Evolutionary conservation across 1,284 basidiomycete genomes (phyloP).

Genomic region (Rhodotorula mucilaginosa): DNA sequence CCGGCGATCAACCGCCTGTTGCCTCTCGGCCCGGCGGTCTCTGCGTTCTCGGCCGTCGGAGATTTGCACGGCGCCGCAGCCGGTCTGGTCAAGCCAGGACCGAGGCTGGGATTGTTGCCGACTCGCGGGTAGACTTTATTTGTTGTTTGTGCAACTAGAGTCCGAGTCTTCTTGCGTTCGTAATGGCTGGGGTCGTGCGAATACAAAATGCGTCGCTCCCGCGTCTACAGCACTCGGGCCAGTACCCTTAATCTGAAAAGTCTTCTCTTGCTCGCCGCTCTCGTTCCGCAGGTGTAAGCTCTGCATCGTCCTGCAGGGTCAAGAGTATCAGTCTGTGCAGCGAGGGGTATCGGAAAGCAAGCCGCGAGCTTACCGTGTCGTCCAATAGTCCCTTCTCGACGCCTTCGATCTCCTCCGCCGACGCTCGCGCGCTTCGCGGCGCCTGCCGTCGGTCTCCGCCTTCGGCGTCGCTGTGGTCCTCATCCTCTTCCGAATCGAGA

Average conservation of each 20-base stretch:
- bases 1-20: slow-evolving; percentile 6
- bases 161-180: background rate
- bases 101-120: slow-evolving; percentile 31
- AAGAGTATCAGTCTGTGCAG: background rate
- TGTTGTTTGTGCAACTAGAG: background rate
- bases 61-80: slow-evolving; percentile 11
- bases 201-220: background rate
- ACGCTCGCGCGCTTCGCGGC: background rate
- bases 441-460: background rate
- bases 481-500: slow-evolving; percentile 47
- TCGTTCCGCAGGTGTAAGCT: slow-evolving; percentile 6
- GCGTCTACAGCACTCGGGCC: background rate
- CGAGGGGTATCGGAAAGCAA: background rate
- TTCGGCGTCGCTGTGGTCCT: slow-evolving; percentile 21
- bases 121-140: slow-evolving; percentile 7
- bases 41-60: background rate
- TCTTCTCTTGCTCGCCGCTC: slow-evolving; percentile 22
- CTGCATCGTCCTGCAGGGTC: slow-evolving; percentile 24
- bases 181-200: background rate
- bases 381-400: slow-evolving; percentile 11
- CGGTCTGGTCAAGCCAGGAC: slow-evolving; percentile 27
- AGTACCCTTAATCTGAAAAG: slow-evolving; percentile 20
- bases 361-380: slow-evolving; percentile 4
- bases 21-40: slow-evolving; percentile 6
- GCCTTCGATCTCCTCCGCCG: background rate